Percentiles rank a stretch among this genome's conserved stretches.
Evolutionary conservation across 202 grass and related monocot species (phyloP).

Genomic region (Elaeis oleifera): DNA sequence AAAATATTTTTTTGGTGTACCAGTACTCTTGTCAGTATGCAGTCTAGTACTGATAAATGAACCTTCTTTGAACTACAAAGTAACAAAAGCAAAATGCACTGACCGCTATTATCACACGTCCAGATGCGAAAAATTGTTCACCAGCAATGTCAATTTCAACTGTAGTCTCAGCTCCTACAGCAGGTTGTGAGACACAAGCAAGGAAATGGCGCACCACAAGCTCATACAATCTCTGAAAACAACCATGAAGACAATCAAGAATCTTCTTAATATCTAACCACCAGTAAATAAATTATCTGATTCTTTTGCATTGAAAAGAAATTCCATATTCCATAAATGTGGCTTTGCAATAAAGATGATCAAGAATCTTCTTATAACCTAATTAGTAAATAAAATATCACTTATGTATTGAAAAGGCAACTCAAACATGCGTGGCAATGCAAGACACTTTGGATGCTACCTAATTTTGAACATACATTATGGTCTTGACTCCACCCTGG

Average conservation of each 20-base stretch:
- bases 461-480: constrained; percentile 30
- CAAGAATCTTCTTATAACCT: no score
- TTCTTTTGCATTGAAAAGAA: no score
- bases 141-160: constrained; percentile 83
- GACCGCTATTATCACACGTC: constrained; percentile 78
- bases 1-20: no score
- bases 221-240: constrained; percentile 84
- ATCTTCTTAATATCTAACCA: background rate
- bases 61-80: no score
- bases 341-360: no score
- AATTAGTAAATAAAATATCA: no score
- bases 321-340: no score
- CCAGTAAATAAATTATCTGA: no score
- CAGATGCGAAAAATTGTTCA: constrained; percentile 76
- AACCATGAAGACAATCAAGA: constrained; percentile 12
- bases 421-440: background rate
- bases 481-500: constrained; percentile 60
- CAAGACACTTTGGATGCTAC: constrained; percentile 6
- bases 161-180: constrained; percentile 85
- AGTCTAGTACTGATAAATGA: background rate
- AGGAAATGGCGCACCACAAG: constrained; percentile 93
- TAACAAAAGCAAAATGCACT: constrained; percentile 10
- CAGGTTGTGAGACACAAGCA: constrained; percentile 92
- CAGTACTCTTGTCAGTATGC: no score
- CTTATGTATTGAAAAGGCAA: no score